These are phyloP conservation scores for Apiospora malaysiana DNA, from an alignment of 2,329 filamentous ascomycete species.

Conservation along the genomic window DNA sequence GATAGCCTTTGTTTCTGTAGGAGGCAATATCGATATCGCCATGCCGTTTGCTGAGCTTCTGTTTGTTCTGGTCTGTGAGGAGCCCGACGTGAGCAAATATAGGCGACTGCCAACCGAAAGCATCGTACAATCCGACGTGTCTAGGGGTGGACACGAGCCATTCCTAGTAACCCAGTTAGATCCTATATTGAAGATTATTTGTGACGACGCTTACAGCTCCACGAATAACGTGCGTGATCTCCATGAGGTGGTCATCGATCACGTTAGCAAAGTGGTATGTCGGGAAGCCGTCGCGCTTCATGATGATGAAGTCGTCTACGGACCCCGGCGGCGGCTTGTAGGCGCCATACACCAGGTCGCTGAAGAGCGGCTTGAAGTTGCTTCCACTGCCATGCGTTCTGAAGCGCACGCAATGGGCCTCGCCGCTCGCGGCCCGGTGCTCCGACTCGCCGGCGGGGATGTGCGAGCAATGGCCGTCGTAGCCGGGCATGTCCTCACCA, in stretches of 20 bases:
- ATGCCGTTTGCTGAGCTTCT: conserved; percentile 88
- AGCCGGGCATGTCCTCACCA: conserved; percentile 47
- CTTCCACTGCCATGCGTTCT: conserved; percentile 47
- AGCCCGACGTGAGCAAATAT: conserved; percentile 83
- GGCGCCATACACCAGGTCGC: conserved; percentile 80
- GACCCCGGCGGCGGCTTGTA: conserved; percentile 59
- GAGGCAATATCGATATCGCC: conserved; percentile 56
- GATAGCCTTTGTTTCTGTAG: conserved; percentile 53
- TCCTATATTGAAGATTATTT: no score
- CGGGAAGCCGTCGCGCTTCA: conserved; percentile 90
- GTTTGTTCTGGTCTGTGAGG: conserved; percentile 69
- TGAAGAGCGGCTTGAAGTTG: conserved; percentile 66
- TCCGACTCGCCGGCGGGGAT: conserved; percentile 72
- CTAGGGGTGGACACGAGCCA: conserved; percentile 95
- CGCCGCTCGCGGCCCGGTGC: conserved; percentile 69
- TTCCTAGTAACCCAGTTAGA: conserved; percentile 60
- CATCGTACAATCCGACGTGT: conserved; percentile 73
- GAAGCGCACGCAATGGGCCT: conserved; percentile 80
- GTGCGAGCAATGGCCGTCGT: conserved; percentile 72
- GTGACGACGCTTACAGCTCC: conserved; percentile 68
- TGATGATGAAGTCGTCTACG: conserved; percentile 83
- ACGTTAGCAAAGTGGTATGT: conserved; percentile 99
- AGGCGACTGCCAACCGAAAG: conserved; percentile 76
- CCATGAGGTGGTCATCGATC: conserved; percentile 93
- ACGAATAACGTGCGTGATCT: conserved; percentile 93